Evolutionary conservation across 1,284 basidiomycete genomes (phyloP).

Genomic region (Inonotus hispidus): DNA sequence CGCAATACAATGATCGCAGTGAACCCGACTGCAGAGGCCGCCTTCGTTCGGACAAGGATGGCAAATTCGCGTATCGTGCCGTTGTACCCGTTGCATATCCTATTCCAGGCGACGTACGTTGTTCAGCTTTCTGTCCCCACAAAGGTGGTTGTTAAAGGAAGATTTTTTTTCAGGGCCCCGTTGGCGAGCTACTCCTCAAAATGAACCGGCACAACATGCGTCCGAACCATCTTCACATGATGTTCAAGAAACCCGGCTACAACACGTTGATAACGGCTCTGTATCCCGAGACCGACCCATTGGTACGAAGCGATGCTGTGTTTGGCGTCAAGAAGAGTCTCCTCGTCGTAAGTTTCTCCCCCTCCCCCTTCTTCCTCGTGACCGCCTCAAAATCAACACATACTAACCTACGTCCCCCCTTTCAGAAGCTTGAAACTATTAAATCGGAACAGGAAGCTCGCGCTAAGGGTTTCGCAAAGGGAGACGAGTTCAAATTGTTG

Average conservation of each 20-base stretch:
- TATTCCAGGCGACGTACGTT: conserved; percentile 66
- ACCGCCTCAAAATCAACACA: too few relatives aligned
- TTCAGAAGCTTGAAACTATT: conserved; percentile 44
- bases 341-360: conserved; percentile 41
- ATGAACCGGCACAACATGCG: conserved; percentile 73
- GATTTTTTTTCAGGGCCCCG: conserved; percentile 57
- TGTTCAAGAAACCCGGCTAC: conserved; percentile 65
- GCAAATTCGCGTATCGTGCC: conserved; percentile 68
- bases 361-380: background rate
- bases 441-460: conserved; percentile 49
- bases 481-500: conserved; percentile 55
- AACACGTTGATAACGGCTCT: conserved; percentile 70
- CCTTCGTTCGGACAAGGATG: conserved; percentile 56
- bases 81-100: conserved; percentile 76
- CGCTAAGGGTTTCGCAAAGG: conserved; percentile 56
- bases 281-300: conserved; percentile 69
- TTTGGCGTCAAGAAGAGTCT: conserved; percentile 73
- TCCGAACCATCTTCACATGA: conserved; percentile 76
- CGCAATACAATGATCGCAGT: conserved; percentile 55
- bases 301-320: conserved; percentile 63
- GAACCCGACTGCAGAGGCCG: conserved; percentile 76
- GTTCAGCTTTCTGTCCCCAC: background rate
- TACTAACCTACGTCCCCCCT: background rate
- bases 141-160: background rate
- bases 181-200: conserved; percentile 54